Evolutionary conservation across 495 filamentous ascomycete species (phyloP).

Genomic region (Sordaria brevicollis): DNA sequence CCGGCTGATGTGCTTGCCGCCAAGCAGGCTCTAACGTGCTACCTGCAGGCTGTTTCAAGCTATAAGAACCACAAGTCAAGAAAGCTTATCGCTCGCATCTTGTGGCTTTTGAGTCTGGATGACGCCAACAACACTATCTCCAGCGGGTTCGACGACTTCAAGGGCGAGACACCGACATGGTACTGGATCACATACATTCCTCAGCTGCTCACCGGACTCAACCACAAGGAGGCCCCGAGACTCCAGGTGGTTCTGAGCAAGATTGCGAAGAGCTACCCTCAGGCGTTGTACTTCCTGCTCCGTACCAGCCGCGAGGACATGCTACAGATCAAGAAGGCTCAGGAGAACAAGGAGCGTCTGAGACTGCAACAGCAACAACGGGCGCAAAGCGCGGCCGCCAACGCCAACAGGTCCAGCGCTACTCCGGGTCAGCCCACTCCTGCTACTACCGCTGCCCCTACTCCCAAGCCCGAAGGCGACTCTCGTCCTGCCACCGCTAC

Average conservation of each 20-base stretch:
- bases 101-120: conserved; percentile 94
- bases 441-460: background rate
- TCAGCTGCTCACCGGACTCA: conserved; percentile 81
- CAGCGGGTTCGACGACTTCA: conserved; percentile 79
- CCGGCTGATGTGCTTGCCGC: conserved; percentile 68
- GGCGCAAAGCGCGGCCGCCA: conserved; percentile 26
- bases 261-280: conserved; percentile 90
- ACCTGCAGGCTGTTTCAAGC: conserved; percentile 87
- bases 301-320: conserved; percentile 93
- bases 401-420: conserved; percentile 11
- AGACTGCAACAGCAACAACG: conserved; percentile 6
- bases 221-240: conserved; percentile 80
- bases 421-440: background rate
- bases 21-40: conserved; percentile 87
- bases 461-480: conserved; percentile 22
- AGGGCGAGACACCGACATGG: conserved; percentile 93
- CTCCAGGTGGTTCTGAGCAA: conserved; percentile 75
- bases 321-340: conserved; percentile 76
- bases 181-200: conserved; percentile 99
- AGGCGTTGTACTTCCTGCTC: conserved; percentile 89
- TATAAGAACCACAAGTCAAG: conserved; percentile 96
- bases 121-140: conserved; percentile 72
- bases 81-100: conserved; percentile 85
- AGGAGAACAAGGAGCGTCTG: conserved; percentile 57
- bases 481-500: conserved; percentile 41